Conservation (phyloP, 176 grass and related monocot genomes). For the Aegilops speltoides region DNA sequence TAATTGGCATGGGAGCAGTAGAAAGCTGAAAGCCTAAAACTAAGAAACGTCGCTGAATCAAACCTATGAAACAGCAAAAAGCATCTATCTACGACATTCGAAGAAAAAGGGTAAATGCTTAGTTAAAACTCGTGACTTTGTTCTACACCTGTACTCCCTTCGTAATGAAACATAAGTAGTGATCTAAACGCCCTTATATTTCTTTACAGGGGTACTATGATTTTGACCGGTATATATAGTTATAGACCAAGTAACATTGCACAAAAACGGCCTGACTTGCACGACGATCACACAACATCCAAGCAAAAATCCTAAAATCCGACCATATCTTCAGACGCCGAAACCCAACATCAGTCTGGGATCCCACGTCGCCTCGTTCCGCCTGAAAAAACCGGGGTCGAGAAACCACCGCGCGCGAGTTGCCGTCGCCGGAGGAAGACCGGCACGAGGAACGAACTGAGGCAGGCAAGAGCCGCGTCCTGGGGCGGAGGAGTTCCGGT, state of each 20-base stretch:
- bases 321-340: not conserved
- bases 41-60: not conserved
- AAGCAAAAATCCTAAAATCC: not conserved
- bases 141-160: too few species aligned
- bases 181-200: too few species aligned
- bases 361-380: not conserved
- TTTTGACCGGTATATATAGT: not conserved
- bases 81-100: not conserved
- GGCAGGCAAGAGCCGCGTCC: not conserved
- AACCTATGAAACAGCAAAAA: not conserved
- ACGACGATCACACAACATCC: not conserved
- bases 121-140: too few species aligned
- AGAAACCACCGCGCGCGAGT: too few species aligned
- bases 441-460: not conserved
- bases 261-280: not conserved
- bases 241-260: not conserved
- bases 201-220: not conserved
- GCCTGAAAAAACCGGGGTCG: too few species aligned
- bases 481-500: not conserved
- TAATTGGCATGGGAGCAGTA: not conserved
- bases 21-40: not conserved
- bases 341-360: not conserved
- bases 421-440: not conserved
- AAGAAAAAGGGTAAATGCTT: not conserved
- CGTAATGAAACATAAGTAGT: too few species aligned